A percentile compares a stretch with the other conserved stretches of the same genome.
phyloP scores from a whole-genome alignment of 202 grass and related monocot genomes.

The Hordeum pubiflorum region DNA sequence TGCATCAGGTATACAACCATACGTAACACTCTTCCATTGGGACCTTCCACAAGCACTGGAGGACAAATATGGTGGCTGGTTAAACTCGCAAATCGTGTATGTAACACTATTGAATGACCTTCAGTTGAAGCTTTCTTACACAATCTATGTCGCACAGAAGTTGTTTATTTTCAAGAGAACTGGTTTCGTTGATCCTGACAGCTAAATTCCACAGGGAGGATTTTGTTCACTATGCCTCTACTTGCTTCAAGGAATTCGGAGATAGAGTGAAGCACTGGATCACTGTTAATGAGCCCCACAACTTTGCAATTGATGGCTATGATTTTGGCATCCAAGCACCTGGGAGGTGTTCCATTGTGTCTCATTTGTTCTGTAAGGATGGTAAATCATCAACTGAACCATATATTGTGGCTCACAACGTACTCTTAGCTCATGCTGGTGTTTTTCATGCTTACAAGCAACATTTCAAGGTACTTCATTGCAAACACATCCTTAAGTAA shows the following conservation, averaged over 20 bases:
- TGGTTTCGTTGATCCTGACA: slow-evolving; percentile 3
- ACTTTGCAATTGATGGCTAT: slow-evolving; percentile 78
- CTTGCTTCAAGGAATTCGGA: slow-evolving; percentile 85
- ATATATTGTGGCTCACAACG: slow-evolving; percentile 77
- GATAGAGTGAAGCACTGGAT: slow-evolving; percentile 98
- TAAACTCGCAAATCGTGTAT: slow-evolving; percentile 82
- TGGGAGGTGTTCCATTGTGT: slow-evolving; percentile 81
- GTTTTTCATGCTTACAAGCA: slow-evolving; percentile 62
- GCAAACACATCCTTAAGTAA: background rate
- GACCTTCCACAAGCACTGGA: slow-evolving; percentile 86
- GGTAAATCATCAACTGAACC: slow-evolving; percentile 88
- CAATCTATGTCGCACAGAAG: background rate
- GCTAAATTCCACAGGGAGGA: slow-evolving; percentile 55
- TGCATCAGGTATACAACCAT: slow-evolving; percentile 66
- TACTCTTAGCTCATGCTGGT: slow-evolving; percentile 74
- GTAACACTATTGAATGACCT: background rate
- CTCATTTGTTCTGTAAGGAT: slow-evolving; percentile 70
- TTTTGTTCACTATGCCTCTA: slow-evolving; percentile 66
- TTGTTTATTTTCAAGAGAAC: background rate
- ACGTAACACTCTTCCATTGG: slow-evolving; percentile 87
- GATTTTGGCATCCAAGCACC: slow-evolving; percentile 88
- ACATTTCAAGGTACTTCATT: slow-evolving; percentile 64
- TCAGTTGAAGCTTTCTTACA: background rate
- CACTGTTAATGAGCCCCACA: slow-evolving; percentile 91
- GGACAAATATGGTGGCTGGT: slow-evolving; percentile 83